Base-by-base conservation (phyloP, 257 asterid genomes). In the Rubia yunnanensis region DNA sequence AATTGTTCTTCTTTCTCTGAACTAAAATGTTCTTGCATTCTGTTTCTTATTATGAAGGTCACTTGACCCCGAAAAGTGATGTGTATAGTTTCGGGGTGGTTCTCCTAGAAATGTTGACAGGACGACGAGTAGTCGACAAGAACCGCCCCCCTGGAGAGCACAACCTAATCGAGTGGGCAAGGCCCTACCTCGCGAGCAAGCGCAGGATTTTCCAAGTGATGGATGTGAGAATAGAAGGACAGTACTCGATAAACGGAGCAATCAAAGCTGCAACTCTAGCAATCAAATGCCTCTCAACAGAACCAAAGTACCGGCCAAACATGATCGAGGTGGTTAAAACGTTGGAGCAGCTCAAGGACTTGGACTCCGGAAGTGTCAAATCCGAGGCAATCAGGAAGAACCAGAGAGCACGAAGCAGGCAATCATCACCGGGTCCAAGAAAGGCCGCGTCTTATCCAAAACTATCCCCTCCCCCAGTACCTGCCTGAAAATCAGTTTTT, bases 21-120 rank as follows among this genome's bases (percentile, higher is more conserved):
- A 6, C 70, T 53, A 22, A 66, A 44, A 15, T 10, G 1, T 44
- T 39, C 62, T 49, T 52, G 36, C 52, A 35, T 68, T 68, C 17
- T 27, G 63, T 54, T 7, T 48, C 70, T 69, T 38, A n/a, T n/a
- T n/a, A 10, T 70, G 77, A 64, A 80, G 85, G 85, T 14, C 85
- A 77, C 52, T 59, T 80, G 69, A 77, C 85, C 20, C 24, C 80
- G n/a, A 74, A 73, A 53, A 80, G 85, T 56, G 85, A 80, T 5
- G 68, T 80, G 34, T 80, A 77, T 55, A 77, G 85, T 74, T 80
- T 77, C 0, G 85, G 85, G 52, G 85, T 80, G 13, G 85, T 80
- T 53, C 85, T 80, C 24, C 76, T 80, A 0, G 85, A 80, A 72
- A 77, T 80, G 80, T 61, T 80, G 63, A 71, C 80, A 17, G 85